phyloP scores from a whole-genome alignment of 73 alveolate species.

The Paramecium biaurelia region DNA sequence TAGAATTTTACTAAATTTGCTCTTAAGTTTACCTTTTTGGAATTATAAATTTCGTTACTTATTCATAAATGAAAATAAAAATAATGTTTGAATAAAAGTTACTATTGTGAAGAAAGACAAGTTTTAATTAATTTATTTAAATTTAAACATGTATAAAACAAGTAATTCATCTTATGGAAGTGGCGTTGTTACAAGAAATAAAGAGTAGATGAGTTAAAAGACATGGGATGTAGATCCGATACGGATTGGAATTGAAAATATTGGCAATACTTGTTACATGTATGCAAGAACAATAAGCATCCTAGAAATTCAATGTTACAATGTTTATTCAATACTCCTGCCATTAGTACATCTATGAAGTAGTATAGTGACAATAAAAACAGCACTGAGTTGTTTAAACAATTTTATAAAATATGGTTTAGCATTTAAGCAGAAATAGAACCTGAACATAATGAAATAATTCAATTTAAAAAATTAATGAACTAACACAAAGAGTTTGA shows the following conservation, averaged over 20 bases:
- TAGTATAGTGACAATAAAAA: neutral
- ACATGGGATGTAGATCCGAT: neutral
- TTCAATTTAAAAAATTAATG: neutral
- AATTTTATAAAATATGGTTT: constrained; percentile 30
- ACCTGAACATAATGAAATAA: neutral
- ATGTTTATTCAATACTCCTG: constrained; percentile 39
- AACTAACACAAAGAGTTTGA: neutral
- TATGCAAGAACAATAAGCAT: neutral
- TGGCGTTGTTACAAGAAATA: constrained; percentile 1
- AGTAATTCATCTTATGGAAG: neutral
- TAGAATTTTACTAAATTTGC: neutral
- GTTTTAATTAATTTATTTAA: neutral
- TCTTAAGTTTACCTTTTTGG: neutral
- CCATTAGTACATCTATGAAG: neutral
- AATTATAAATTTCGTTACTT: neutral
- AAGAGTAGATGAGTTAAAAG: neutral
- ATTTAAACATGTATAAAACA: constrained; percentile 28
- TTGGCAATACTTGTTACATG: constrained; percentile 51
- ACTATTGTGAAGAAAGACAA: neutral
- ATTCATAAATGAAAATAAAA: neutral
- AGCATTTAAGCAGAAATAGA: neutral
- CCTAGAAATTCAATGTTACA: constrained; percentile 31
- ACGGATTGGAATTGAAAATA: constrained; percentile 32
- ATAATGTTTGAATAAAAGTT: neutral
- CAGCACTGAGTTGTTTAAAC: neutral